Evolutionary conservation across 1,284 basidiomycete species (phyloP).

Genomic region (Ustilago shanxiensis): DNA sequence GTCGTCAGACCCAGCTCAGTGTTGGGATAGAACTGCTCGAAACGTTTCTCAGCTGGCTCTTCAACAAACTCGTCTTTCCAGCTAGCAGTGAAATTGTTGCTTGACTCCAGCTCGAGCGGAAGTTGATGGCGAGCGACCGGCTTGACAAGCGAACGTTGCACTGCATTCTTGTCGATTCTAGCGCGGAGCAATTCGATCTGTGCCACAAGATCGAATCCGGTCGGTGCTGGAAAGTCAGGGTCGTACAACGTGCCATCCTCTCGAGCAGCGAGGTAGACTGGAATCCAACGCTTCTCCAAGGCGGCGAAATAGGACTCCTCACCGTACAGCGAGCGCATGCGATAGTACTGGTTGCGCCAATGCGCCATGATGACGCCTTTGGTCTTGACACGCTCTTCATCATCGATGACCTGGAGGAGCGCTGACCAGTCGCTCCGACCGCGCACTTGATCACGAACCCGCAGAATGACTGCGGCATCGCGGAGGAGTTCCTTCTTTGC

Average conservation of each 20-base stretch:
- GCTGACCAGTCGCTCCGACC: constrained; percentile 79
- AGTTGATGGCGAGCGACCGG: constrained; percentile 35
- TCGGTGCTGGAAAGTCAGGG: constrained; percentile 77
- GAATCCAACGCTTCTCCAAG: constrained; percentile 84
- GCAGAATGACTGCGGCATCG: constrained; percentile 85
- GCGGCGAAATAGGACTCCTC: constrained; percentile 81
- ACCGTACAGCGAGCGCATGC: constrained; percentile 77
- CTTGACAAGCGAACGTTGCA: constrained; percentile 45
- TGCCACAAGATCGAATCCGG: constrained; percentile 80
- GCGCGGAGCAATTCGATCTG: constrained; percentile 82
- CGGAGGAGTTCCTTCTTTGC: constrained; percentile 88
- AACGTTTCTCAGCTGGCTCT: constrained; percentile 23
- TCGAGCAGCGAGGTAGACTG: constrained; percentile 80
- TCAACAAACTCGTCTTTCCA: constrained; percentile 45
- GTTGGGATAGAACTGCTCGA: constrained; percentile 23
- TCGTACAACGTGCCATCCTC: constrained; percentile 80
- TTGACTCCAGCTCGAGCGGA: constrained; percentile 26
- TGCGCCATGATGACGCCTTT: constrained; percentile 75
- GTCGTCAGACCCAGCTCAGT: constrained; percentile 32
- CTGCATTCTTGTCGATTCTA: constrained; percentile 82
- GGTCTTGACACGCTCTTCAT: constrained; percentile 74
- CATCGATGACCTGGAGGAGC: constrained; percentile 76
- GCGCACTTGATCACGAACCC: constrained; percentile 78
- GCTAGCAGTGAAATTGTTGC: constrained; percentile 32
- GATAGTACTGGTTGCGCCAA: constrained; percentile 72